Conservation (phyloP, 352 stramenopile species). For the Globisporangium heterothallicum region DNA sequence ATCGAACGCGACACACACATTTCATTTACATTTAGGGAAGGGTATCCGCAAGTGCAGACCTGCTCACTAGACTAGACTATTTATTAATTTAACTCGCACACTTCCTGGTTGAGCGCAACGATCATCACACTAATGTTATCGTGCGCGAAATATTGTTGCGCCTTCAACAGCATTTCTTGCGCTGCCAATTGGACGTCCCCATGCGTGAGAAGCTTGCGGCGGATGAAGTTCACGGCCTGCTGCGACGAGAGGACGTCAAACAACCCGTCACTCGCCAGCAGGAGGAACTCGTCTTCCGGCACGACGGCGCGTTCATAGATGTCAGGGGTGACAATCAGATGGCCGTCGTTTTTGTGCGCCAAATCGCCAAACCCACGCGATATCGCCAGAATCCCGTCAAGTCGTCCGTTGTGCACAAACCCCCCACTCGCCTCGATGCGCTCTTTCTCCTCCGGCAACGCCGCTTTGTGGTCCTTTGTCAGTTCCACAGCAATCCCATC, state of each 20-base stretch:
- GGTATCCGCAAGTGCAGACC: not conserved
- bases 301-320: conserved; percentile 62
- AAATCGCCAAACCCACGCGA: conserved; percentile 87
- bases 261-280: conserved; percentile 89
- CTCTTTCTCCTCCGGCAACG: conserved; percentile 62
- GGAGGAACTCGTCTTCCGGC: conserved; percentile 81
- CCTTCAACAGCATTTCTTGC: conserved; percentile 84
- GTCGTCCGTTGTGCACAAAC: conserved; percentile 84
- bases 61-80: conserved; percentile 5
- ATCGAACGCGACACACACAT: conserved; percentile 6
- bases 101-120: conserved; percentile 72
- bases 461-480: conserved; percentile 87
- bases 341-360: conserved; percentile 85
- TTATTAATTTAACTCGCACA: conserved; percentile 17
- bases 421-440: conserved; percentile 78
- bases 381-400: conserved; percentile 85
- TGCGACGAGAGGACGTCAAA: conserved; percentile 90
- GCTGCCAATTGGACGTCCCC: conserved; percentile 86
- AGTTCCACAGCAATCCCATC: conserved; percentile 71
- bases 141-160: conserved; percentile 85
- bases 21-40: not conserved
- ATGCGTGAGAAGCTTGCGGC: conserved; percentile 81
- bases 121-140: conserved; percentile 91
- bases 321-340: conserved; percentile 80
- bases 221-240: conserved; percentile 88